Evolutionary conservation across 2,329 filamentous ascomycete species (phyloP).

Genomic region (Aspergillus pseudoviridinutans): DNA sequence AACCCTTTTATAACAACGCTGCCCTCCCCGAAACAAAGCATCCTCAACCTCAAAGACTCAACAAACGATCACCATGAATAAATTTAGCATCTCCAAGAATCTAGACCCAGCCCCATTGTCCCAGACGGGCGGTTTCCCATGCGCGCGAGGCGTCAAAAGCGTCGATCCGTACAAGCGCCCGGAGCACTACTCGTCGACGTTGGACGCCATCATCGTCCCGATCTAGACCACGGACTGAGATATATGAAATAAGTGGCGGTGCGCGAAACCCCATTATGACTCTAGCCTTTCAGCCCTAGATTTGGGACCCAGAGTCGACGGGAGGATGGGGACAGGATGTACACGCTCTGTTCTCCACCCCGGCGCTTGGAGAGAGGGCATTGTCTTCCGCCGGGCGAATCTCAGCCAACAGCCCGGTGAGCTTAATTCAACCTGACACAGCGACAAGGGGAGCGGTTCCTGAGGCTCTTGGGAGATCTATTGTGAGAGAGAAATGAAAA

Average conservation of each 20-base stretch:
- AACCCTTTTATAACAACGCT: background rate
- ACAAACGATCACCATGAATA: background rate
- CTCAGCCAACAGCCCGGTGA: conserved; percentile 24
- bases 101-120: background rate
- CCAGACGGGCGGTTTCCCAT: background rate
- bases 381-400: conserved; percentile 10
- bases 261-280: background rate
- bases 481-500: background rate
- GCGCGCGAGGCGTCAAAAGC: background rate
- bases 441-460: background rate
- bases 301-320: background rate
- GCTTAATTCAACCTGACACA: conserved; percentile 18
- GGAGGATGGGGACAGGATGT: background rate
- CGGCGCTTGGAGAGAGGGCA: conserved; percentile 23
- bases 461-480: background rate
- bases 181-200: background rate
- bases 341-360: conserved; percentile 14
- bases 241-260: background rate
- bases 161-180: background rate
- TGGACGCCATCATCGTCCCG: background rate
- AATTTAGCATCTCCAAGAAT: background rate
- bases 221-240: background rate
- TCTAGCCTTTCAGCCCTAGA: background rate
- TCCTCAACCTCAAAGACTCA: background rate
- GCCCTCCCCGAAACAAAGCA: background rate